Percentiles rank a stretch among this genome's conserved stretches.
phyloP scores from a whole-genome alignment of 1,284 basidiomycete species.

The Lentinus polychrous region DNA sequence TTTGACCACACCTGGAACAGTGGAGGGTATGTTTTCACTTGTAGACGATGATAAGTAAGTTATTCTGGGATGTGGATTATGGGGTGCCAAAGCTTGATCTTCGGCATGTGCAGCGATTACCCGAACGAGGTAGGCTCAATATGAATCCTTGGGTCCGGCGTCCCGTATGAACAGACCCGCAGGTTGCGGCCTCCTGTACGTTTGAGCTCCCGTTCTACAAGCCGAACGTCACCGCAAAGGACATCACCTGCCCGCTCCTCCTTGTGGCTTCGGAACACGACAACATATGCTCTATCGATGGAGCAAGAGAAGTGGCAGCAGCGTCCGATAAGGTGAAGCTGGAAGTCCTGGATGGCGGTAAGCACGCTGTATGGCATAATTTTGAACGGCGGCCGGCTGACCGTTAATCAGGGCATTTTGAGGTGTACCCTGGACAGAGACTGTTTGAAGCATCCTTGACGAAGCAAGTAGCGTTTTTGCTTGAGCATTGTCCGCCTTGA shows the following conservation, averaged over 20 bases:
- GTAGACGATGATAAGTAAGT: neutral
- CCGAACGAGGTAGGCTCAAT: conserved; percentile 2
- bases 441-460: neutral
- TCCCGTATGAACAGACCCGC: neutral
- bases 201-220: conserved; percentile 2
- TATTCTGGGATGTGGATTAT: neutral
- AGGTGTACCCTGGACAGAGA: conserved; percentile 1
- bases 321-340: neutral
- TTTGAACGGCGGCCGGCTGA: neutral
- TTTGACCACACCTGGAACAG: neutral
- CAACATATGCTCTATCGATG: conserved; percentile 1
- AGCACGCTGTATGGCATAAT: neutral
- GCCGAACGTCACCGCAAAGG: conserved; percentile 1
- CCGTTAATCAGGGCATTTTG: conserved; percentile 2
- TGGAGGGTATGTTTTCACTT: neutral
- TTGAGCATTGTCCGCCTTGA: neutral
- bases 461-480: conserved; percentile 1
- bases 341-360: conserved; percentile 2
- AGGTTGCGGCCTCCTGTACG: conserved; percentile 1
- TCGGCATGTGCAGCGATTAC: neutral
- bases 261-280: neutral
- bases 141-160: neutral
- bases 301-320: neutral
- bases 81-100: neutral
- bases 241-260: conserved; percentile 2